These are phyloP conservation scores for Angomonas deanei DNA, from an alignment of 208 protist genomes.

Conservation along the genomic window DNA sequence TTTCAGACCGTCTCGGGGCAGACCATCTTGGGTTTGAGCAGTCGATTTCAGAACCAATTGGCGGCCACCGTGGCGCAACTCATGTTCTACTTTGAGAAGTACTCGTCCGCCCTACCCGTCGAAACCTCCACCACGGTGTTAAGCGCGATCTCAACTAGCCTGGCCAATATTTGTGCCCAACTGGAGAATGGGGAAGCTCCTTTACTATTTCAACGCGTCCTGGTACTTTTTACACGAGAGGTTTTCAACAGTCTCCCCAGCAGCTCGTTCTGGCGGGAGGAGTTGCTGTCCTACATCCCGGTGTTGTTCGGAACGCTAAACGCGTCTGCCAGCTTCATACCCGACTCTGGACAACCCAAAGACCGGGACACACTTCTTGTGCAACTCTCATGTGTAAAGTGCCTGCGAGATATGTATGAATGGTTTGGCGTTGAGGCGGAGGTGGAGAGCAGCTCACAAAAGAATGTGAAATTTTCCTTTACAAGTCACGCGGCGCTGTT, in stretches of 20 bases:
- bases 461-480: background rate
- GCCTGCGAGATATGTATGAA: background rate
- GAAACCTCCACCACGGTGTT: too few relatives aligned
- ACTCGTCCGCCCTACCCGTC: background rate
- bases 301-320: background rate
- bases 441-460: background rate
- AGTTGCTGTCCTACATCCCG: background rate
- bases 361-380: background rate
- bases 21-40: background rate
- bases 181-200: background rate
- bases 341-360: background rate
- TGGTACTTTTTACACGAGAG: background rate
- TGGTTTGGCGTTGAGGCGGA: background rate
- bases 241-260: background rate
- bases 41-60: background rate
- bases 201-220: background rate
- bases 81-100: background rate
- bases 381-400: background rate
- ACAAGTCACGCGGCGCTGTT: background rate
- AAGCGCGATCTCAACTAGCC: background rate
- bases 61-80: background rate
- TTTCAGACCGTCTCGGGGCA: background rate
- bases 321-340: background rate
- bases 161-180: background rate
- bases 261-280: background rate